Percentiles rank a stretch among this genome's conserved stretches.
phyloP scores from a whole-genome alignment of 768 basidiomycete genomes.

The Termitomyces sp. region DNA sequence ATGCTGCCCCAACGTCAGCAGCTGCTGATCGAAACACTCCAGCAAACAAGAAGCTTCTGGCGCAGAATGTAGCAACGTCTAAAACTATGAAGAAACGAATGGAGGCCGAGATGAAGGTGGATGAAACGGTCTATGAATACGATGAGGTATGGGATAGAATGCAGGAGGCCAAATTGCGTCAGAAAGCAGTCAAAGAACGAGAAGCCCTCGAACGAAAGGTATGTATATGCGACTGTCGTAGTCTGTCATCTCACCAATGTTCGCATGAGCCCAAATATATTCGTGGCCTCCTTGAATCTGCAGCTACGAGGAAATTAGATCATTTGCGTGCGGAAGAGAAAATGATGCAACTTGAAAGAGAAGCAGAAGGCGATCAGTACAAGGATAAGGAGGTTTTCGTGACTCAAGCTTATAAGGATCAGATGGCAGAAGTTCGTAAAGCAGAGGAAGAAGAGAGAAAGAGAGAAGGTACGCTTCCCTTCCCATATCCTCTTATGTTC shows the following conservation, averaged over 20 bases:
- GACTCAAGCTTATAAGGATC: slow-evolving; percentile 94
- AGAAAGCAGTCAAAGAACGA: slow-evolving; percentile 73
- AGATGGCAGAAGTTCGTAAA: slow-evolving; percentile 86
- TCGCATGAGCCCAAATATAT: slow-evolving; percentile 87
- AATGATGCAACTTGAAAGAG: slow-evolving; percentile 91
- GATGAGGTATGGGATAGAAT: slow-evolving; percentile 97
- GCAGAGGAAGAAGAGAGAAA: slow-evolving; percentile 92
- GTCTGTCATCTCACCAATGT: slow-evolving; percentile 15
- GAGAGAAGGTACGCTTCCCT: slow-evolving; percentile 68
- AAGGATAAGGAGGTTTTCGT: slow-evolving; percentile 96
- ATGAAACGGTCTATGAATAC: slow-evolving; percentile 87
- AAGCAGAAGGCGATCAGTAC: slow-evolving; percentile 91
- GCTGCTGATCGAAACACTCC: slow-evolving; percentile 33
- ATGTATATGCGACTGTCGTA: slow-evolving; percentile 19
- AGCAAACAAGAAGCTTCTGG: slow-evolving; percentile 52
- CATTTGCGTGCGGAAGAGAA: slow-evolving; percentile 95
- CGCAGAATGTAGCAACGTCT: slow-evolving; percentile 58
- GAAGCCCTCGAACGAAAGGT: slow-evolving; percentile 81
- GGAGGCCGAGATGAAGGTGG: slow-evolving; percentile 75
- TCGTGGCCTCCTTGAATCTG: slow-evolving; percentile 68
- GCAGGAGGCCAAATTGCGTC: slow-evolving; percentile 77
- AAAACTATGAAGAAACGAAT: slow-evolving; percentile 69
- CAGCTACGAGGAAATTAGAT: slow-evolving; percentile 86
- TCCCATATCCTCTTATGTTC: neutral
- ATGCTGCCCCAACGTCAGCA: slow-evolving; percentile 44